Base-by-base conservation (phyloP, 176 grass and related monocot species). In the Musa acuminata region DNA sequence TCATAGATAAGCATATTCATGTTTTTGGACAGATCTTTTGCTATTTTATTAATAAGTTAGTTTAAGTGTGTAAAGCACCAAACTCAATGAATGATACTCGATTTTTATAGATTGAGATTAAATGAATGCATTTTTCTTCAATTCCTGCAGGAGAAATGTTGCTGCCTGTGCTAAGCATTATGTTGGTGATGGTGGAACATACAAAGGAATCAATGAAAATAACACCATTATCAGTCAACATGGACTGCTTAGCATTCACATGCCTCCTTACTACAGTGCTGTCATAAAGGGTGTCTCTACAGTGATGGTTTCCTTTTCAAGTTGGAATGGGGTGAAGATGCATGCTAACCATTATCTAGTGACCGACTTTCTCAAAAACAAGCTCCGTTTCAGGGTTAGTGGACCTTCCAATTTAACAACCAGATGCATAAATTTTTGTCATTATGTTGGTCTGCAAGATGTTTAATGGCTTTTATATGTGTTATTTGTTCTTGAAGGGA, bases 111-210 rank as follows among this genome's bases (percentile, higher is more conserved):
- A 43, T 43, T 43, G 35, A 43, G 35, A 43, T 43, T 43, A 43
- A 43, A 43, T 43, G 35, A 43, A 43, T 43, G 35, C 6, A 43
- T 5, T 43, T 43, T 43, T 5, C 35, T 43, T 43, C 35, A 43
- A 43, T 43, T 43, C 35, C 35, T 67, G 64, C 64, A 67, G 64
- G 64, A 67, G 64, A 35, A 29, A 67, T 8, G 64, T 67, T 17
- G 64, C 64, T 43, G 64, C 64, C 12, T 67, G 64, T 16, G 64
- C 64, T 7, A 67, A 67, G 24, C 64, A 67, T 14, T 67, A 67
- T 26, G 64, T 67, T 6, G 64, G 64, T 4, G 64, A 67, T 11
- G 64, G 64, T 7, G 64, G 64, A 8, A 67, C 64, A 14, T 3
- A 14, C 64, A 11, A 67, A 25, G 64, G 64, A 11, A 67, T 67